Percentiles rank a stretch among this genome's conserved stretches.
phyloP scores from a whole-genome alignment of 208 protist species.

The Trypanosoma cruzi region DNA sequence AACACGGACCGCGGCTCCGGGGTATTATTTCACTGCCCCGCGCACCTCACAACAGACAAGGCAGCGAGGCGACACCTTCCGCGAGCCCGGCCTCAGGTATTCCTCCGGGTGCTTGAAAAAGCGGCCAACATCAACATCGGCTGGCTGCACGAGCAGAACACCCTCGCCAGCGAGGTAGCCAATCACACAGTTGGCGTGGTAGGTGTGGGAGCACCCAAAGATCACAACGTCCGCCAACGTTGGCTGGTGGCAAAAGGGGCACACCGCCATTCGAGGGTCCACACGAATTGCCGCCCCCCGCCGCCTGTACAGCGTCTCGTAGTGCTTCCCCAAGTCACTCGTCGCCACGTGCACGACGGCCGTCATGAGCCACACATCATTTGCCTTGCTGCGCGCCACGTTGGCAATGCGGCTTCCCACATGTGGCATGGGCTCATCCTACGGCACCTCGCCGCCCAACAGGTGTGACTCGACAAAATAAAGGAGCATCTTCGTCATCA shows the following conservation, averaged over 20 bases:
- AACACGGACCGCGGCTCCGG: background rate
- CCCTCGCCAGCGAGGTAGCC: conserved; percentile 35
- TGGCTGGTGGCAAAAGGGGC: conserved; percentile 35
- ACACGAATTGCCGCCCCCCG: conserved; percentile 45
- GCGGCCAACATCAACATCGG: conserved; percentile 11
- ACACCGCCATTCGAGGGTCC: conserved; percentile 24
- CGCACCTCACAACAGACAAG: conserved; percentile 19
- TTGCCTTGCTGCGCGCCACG: conserved; percentile 45
- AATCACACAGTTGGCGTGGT: conserved; percentile 61
- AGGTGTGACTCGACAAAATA: conserved; percentile 11
- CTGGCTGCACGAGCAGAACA: conserved; percentile 8
- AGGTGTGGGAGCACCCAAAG: conserved; percentile 66
- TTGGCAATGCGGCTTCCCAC: conserved; percentile 46
- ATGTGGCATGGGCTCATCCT: conserved; percentile 51
- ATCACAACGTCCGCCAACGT: conserved; percentile 32
- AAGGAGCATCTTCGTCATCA: conserved; percentile 16
- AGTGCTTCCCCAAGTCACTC: conserved; percentile 44
- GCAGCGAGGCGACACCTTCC: conserved; percentile 22
- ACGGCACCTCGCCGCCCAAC: conserved; percentile 34
- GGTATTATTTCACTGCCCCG: background rate
- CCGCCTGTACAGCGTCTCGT: conserved; percentile 37
- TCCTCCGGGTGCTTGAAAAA: conserved; percentile 28
- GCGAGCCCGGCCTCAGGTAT: conserved; percentile 1
- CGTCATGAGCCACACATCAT: conserved; percentile 40
- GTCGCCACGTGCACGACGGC: conserved; percentile 51